phyloP scores from a whole-genome alignment of 257 asterid genomes.

The Solanum sejunctum region DNA sequence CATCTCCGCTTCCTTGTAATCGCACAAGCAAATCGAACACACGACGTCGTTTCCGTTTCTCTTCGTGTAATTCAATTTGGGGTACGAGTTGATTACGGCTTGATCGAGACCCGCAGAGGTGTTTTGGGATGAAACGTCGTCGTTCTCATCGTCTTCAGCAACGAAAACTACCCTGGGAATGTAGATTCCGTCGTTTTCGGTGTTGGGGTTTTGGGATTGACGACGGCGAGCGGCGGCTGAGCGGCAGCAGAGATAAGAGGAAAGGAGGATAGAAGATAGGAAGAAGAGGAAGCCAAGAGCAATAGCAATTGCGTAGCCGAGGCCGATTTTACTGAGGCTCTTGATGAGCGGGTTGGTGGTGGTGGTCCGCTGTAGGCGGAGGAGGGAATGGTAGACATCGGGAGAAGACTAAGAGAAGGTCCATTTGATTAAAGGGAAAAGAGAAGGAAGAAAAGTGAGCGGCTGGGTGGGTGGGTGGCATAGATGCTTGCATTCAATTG shows the following conservation, averaged over 20 bases:
- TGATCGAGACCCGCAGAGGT: conserved; percentile 54
- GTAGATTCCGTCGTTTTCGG: conserved; percentile 38
- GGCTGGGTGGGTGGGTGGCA: conserved; percentile 10
- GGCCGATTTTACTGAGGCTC: conserved; percentile 31
- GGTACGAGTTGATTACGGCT: conserved; percentile 66
- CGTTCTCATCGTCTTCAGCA: conserved; percentile 52
- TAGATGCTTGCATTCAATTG: conserved; percentile 33
- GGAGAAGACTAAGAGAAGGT: conserved; percentile 1
- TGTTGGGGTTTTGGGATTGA: neutral
- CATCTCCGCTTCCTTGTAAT: conserved; percentile 74
- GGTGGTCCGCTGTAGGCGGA: conserved; percentile 4
- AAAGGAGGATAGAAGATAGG: conserved; percentile 53
- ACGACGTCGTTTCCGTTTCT: conserved; percentile 34
- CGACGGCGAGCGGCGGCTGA: conserved; percentile 26
- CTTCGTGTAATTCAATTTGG: conserved; percentile 48
- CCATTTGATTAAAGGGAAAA: conserved; percentile 28
- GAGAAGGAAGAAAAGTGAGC: conserved; percentile 1
- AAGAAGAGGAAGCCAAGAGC: conserved; percentile 76
- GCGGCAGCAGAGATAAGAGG: conserved; percentile 72
- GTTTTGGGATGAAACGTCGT: conserved; percentile 18
- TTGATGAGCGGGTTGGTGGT: conserved; percentile 8
- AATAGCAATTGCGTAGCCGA: conserved; percentile 72
- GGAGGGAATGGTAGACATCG: conserved; percentile 38
- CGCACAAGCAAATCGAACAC: conserved; percentile 73
- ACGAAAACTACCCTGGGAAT: conserved; percentile 66